These are phyloP conservation scores for Ophiocytium majus DNA, from an alignment of 352 stramenopile genomes.

Conservation along the genomic window DNA sequence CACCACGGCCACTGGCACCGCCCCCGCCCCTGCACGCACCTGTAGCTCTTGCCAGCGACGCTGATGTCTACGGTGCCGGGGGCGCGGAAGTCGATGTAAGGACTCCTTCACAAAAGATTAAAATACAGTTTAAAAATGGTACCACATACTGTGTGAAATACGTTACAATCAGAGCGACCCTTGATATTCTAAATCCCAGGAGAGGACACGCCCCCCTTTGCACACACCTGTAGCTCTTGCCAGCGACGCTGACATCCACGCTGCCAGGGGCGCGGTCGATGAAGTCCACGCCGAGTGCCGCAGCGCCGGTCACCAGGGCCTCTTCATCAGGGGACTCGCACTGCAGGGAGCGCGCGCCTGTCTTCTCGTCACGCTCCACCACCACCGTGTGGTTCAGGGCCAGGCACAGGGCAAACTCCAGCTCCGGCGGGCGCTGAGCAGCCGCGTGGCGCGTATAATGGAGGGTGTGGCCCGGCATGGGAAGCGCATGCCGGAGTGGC, in stretches of 20 bases:
- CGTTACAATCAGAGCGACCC: too few species aligned
- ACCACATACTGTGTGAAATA: too few species aligned
- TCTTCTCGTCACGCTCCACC: constrained; percentile 45
- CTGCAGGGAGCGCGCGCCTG: constrained; percentile 63
- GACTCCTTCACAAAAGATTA: too few species aligned
- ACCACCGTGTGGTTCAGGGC: constrained; percentile 75
- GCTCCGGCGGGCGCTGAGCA: background rate
- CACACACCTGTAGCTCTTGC: constrained; percentile 3
- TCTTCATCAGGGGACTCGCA: constrained; percentile 85
- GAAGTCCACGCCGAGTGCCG: constrained; percentile 76
- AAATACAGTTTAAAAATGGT: too few species aligned
- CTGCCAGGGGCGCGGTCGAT: constrained; percentile 63
- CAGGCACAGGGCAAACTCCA: constrained; percentile 76
- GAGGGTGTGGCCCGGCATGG: too few species aligned
- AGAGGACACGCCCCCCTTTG: too few species aligned
- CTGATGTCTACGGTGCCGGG: constrained; percentile 57
- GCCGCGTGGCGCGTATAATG: too few species aligned
- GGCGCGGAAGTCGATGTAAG: constrained; percentile 71
- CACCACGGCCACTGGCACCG: too few species aligned
- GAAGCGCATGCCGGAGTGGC: too few species aligned
- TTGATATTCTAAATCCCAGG: too few species aligned
- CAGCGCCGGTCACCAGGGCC: constrained; percentile 80
- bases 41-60: constrained; percentile 14
- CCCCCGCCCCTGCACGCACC: background rate
- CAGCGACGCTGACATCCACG: constrained; percentile 43